phyloP scores from a whole-genome alignment of 75 land plant species.

The Pseudotsuga menziesii region DNA sequence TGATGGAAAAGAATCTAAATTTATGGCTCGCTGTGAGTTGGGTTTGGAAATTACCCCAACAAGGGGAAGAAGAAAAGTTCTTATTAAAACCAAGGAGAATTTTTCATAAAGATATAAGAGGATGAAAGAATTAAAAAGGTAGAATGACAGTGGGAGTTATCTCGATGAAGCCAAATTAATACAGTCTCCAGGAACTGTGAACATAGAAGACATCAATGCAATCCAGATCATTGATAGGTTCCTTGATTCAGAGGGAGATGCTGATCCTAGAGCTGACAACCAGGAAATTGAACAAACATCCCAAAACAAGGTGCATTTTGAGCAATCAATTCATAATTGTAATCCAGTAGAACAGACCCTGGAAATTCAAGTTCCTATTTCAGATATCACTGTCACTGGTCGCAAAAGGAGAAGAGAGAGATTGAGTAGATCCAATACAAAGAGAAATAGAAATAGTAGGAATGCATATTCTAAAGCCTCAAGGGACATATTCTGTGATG shows the following conservation, averaged over 20 bases:
- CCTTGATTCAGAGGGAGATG: not conserved
- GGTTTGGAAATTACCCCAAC: not conserved
- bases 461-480: not conserved
- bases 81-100: not conserved
- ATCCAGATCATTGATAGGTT: not conserved
- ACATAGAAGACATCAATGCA: not conserved
- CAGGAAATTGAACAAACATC: not conserved
- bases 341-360: slow-evolving; percentile 1
- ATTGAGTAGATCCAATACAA: not conserved
- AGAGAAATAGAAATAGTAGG: not conserved
- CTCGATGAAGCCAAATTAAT: not conserved
- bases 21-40: not conserved
- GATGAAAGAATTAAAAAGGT: not conserved
- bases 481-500: not conserved
- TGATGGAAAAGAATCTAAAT: not conserved
- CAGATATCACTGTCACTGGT: not conserved
- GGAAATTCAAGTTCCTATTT: not conserved
- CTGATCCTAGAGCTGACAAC: not conserved
- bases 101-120: not conserved
- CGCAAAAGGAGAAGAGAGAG: not conserved
- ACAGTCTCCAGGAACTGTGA: not conserved
- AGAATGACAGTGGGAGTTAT: not conserved
- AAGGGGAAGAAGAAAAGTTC: not conserved
- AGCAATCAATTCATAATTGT: not conserved
- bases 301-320: not conserved